phyloP scores from a whole-genome alignment of 225 moss, liverwort and hornwort species.

The Asterella californica region DNA sequence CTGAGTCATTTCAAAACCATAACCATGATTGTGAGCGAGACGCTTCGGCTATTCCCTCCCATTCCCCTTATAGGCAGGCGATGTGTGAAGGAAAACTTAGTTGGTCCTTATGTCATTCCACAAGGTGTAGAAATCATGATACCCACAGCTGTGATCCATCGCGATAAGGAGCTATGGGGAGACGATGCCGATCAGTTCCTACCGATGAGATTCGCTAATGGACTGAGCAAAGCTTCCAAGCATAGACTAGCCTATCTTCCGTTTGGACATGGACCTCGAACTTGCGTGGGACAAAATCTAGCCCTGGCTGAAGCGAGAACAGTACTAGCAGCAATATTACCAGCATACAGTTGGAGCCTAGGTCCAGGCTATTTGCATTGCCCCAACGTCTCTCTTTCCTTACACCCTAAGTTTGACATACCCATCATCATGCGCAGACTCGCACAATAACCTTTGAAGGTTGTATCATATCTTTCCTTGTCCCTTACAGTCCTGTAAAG shows the following conservation, averaged over 20 bases:
- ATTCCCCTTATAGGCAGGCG: constrained; percentile 71
- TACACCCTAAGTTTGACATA: constrained; percentile 84
- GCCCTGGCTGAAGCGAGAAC: constrained; percentile 79
- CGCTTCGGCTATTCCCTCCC: constrained; percentile 77
- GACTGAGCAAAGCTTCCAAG: constrained; percentile 75
- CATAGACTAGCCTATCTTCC: constrained; percentile 73
- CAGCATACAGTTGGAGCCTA: constrained; percentile 54
- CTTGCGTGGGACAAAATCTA: constrained; percentile 77
- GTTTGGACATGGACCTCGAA: constrained; percentile 84
- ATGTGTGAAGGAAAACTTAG: constrained; percentile 50
- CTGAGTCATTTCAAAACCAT: constrained; percentile 66
- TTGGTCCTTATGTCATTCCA: constrained; percentile 58
- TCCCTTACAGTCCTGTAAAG: background rate
- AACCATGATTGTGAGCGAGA: constrained; percentile 76
- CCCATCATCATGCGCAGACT: constrained; percentile 63
- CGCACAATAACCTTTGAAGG: constrained; percentile 11
- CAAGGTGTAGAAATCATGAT: constrained; percentile 74
- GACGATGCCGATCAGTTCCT: constrained; percentile 63
- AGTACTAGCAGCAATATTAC: constrained; percentile 69
- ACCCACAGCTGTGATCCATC: constrained; percentile 66
- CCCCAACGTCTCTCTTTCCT: constrained; percentile 69
- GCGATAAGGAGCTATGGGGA: constrained; percentile 68
- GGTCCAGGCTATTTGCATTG: constrained; percentile 58
- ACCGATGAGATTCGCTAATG: constrained; percentile 87
- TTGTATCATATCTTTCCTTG: background rate